Evolutionary conservation across 1,139 yeast species (phyloP).

Genomic region (Hansenula lynferdii): DNA sequence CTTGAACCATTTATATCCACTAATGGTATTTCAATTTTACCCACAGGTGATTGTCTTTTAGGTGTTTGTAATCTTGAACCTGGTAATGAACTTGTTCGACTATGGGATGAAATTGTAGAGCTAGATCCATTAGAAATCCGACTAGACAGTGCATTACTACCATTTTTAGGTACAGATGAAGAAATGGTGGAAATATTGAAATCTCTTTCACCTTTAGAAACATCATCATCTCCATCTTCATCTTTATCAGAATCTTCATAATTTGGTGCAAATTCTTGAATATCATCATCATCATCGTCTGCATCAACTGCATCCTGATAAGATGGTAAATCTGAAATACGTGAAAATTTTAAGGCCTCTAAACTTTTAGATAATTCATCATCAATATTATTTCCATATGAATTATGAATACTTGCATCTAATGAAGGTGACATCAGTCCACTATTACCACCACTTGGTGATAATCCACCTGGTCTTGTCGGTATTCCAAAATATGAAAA

Average conservation of each 20-base stretch:
- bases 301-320: slow-evolving; percentile 35
- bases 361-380: slow-evolving; percentile 7
- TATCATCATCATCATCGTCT: slow-evolving; percentile 22
- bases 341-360: slow-evolving; percentile 23
- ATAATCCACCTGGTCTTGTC: too few species aligned
- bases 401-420: slow-evolving; percentile 1
- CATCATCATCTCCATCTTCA: neutral
- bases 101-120: neutral
- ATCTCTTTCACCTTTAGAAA: too few species aligned
- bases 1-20: neutral
- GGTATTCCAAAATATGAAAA: slow-evolving; percentile 8
- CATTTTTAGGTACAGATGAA: neutral
- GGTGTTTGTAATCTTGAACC: neutral
- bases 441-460: too few species aligned
- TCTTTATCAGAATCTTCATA: slow-evolving; percentile 19
- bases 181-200: too few species aligned
- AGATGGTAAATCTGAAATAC: slow-evolving; percentile 32
- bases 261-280: slow-evolving; percentile 32
- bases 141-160: neutral
- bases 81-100: neutral
- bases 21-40: neutral
- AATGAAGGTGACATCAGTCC: slow-evolving; percentile 2
- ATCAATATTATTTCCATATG: neutral
- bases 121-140: neutral
- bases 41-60: neutral